Evolutionary conservation across 1,284 basidiomycete species (phyloP), one percentile per base, ranked within the genome.

Genomic region (Meira nashicola): DNA sequence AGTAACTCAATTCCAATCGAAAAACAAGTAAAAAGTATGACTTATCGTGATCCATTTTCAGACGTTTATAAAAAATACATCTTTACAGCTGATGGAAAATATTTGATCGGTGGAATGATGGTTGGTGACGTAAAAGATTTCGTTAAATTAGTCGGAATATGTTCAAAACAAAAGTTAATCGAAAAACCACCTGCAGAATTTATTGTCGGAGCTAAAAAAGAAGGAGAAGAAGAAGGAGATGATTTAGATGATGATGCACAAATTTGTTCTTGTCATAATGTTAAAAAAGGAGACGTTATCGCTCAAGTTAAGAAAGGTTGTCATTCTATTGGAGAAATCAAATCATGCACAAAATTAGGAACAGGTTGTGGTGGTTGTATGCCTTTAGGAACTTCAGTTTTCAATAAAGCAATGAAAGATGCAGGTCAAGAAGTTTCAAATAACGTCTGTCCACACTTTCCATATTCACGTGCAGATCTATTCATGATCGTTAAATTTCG

Each of bases 61-160:
- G 72, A 74, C 25, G 65, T 73, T 3, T 72, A 74, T 63, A 89
- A 89, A 77, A 89, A 89, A 81, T 84, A 88, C 70, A 84, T 89
- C 56, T 89, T 89, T 74, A 86, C 83, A n/a, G 82, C 82, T 10
- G 86, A 89, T 72, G 88, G 88, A 17, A 86, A 86, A 74, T 83
- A 87, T 25, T 79, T 90, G 2, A 78, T 90, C 5, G 88, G 88
- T 8, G 88, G 88, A 1, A 89, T 89, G 84, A 88, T 89, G 87
- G 84, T 89, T 14, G 88, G 88, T 1, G 87, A 89, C 70, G 84
- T 85, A 33, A 82, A 81, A 47, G 86, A 88, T 73, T 89, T 84
- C 67, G 83, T 85, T 64, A 89, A 88, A 78, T 81, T 89, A 5
- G 83, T 89, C 11, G 81, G 85, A 4, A 81, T 89, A 37, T 85